A percentile compares a stretch with the other conserved stretches of the same genome.
phyloP scores from a whole-genome alignment of 805 yeast genomes.

The Nakazawaea wickerhamii region DNA sequence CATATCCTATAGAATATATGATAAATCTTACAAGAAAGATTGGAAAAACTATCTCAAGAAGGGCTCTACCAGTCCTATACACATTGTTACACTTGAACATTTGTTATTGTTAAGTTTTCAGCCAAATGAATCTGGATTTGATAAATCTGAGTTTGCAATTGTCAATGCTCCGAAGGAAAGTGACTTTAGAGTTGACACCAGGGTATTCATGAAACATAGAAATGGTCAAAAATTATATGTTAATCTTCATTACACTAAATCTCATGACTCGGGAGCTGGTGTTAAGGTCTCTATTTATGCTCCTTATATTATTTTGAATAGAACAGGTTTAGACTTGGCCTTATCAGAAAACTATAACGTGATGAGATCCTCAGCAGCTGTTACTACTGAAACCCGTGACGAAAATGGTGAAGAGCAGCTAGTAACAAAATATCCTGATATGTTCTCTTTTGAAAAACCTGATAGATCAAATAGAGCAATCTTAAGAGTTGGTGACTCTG shows the following conservation, averaged over 20 bases:
- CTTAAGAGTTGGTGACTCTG: slow-evolving; percentile 61
- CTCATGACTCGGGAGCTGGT: slow-evolving; percentile 49
- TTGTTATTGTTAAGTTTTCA: slow-evolving; percentile 65
- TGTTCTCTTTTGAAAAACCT: slow-evolving; percentile 77
- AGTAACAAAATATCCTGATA: slow-evolving; percentile 47
- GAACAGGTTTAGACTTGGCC: slow-evolving; percentile 63
- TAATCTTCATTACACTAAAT: slow-evolving; percentile 54
- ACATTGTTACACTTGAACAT: slow-evolving; percentile 71
- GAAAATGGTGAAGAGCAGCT: slow-evolving; percentile 22
- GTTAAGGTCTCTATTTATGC: slow-evolving; percentile 66
- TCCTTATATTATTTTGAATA: slow-evolving; percentile 79
- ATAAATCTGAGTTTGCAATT: slow-evolving; percentile 67
- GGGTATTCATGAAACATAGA: slow-evolving; percentile 45
- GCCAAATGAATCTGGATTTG: slow-evolving; percentile 57
- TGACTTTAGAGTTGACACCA: slow-evolving; percentile 51
- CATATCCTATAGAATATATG: slow-evolving; percentile 67
- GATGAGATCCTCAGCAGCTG: slow-evolving; percentile 37
- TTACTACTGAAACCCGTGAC: slow-evolving; percentile 2
- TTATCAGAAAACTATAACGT: slow-evolving; percentile 54
- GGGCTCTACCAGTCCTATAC: slow-evolving; percentile 70
- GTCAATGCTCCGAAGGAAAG: slow-evolving; percentile 53
- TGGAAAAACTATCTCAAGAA: slow-evolving; percentile 57
- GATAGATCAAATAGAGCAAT: slow-evolving; percentile 63
- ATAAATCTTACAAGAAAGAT: slow-evolving; percentile 62
- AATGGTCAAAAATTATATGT: slow-evolving; percentile 68